Conservation (phyloP, 805 yeast genomes). For the Barnettozyma wickerhamii region DNA sequence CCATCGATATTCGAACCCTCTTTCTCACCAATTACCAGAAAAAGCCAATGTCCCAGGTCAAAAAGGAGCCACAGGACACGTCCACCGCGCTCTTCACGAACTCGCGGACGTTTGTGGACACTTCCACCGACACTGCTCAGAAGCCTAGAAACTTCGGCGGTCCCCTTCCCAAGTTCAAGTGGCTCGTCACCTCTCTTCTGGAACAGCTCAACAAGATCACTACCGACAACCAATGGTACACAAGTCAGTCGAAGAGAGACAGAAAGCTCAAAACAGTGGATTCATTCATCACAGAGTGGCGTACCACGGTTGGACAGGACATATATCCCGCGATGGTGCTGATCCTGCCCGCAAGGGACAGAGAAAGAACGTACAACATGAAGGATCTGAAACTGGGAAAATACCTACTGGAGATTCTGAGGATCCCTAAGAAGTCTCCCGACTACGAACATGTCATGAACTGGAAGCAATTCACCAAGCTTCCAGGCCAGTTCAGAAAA, state of each 20-base stretch:
- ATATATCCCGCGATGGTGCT: conserved; percentile 65
- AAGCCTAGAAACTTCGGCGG: conserved; percentile 20
- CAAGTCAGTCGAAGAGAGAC: conserved; percentile 8
- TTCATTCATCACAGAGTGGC: conserved; percentile 47
- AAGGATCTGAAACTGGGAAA: conserved; percentile 59
- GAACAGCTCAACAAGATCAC: conserved; percentile 25
- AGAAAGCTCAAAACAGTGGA: conserved; percentile 28
- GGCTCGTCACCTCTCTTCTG: conserved; percentile 32
- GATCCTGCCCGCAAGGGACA: conserved; percentile 59
- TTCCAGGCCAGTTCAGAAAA: conserved; percentile 6
- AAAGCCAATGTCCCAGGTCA: not conserved
- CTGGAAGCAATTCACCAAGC: conserved; percentile 36
- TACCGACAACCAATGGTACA: conserved; percentile 11
- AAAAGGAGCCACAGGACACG: not conserved
- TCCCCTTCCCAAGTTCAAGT: conserved; percentile 34
- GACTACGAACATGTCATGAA: conserved; percentile 48
- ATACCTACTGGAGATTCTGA: conserved; percentile 45
- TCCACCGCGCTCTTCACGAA: not conserved
- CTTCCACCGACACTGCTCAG: not conserved
- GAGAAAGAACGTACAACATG: conserved; percentile 51
- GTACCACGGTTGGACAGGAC: conserved; percentile 52
- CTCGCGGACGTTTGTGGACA: not conserved
- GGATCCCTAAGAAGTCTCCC: conserved; percentile 54
- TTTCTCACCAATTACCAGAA: too few species aligned
- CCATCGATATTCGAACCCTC: too few species aligned